Base-by-base conservation (phyloP, 495 filamentous ascomycete genomes). In the Talaromyces proteolyticus region DNA sequence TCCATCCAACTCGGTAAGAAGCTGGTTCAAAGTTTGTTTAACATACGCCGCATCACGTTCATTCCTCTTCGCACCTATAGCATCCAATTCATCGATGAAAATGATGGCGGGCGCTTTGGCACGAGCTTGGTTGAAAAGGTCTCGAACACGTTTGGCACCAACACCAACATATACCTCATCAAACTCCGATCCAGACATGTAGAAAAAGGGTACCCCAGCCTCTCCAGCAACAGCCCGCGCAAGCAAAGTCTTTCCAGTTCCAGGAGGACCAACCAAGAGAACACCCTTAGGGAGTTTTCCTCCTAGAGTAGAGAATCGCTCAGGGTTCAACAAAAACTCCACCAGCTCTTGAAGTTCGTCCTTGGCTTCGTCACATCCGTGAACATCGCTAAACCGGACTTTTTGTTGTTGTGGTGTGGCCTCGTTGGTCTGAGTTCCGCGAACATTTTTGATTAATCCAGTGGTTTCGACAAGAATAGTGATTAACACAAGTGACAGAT, bases 141-240 rank as follows among this genome's bases (percentile, higher is more conserved):
- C 93, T 41, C 93, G 89, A 39, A 98, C 93, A 61, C 93, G 89
- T 74, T 97, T 97, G 42, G 93, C 93, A 57, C 93, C 93, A 47
- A 98, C 94, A 57, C 93, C 93, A 20, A 98, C 94, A 59, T 96
- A 98, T 37, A 98, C 87, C 65, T 98, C 93, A 60, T 98, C 93
- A 61, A 98, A 98, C 65, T 98, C 94, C 50, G 87, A 91, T 22
- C 93, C 93, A 56, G 94, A 97, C 92, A 98, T 96, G 77, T 93
- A 97, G 78, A 96, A 98, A 79, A 96, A 97, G 1, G 93, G 93
- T 18, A 97, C 94, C 51, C 93, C 93, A 39, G 93, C 90, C 73
- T 98, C 93, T 22, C 93, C 93, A 47, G 93, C 93, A 45, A 98
- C 93, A 10, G 93, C 93, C 55, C 94, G 87, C 51, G 93, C 93